Base-by-base conservation (phyloP, 257 asterid genomes). In the Rhazya stricta region DNA sequence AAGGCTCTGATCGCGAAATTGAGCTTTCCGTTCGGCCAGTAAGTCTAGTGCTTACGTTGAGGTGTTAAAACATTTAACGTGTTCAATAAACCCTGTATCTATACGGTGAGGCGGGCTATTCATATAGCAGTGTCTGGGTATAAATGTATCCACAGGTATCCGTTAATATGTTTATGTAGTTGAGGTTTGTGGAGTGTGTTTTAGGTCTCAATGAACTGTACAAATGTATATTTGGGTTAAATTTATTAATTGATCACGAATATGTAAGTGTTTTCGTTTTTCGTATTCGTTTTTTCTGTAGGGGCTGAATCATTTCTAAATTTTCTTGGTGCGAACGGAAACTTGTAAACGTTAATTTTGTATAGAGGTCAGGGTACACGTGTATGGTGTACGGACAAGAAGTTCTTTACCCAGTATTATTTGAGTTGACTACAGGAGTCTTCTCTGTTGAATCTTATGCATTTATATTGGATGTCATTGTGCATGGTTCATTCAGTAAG, bases 21-120 rank as follows among this genome's bases (percentile, higher is more conserved):
- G 85, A 82, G 79, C 68, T 83, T 75, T 82, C 86, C 36, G 84
- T 80, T 21, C 85, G 85, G 78, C 84, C 84, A 11, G 96, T 91
- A 81, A 73, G 91, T 80, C 61, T 66, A 65, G 29, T 27, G 61
- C 43, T 37, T 60, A 21, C 58, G 51, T 39, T 56, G 60, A 23
- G 34, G 43, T 15, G 13, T 46, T 43, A 10, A 32, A 34, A 6
- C 43, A 51, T 27, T n/a, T 56, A 34, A 63, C 6, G 29, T 15
- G 43, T 63, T 34, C 45, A 13, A 16, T 34, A 60, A 27, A 9
- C 37, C 37, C 37, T 13, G 16, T 58, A 29, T 27, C 39, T 9
- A 57, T 58, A 25, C 2, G 36, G 65, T 27, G 36, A 18, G 25
- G 69, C 6, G 11, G 18, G 36, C 5, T 27, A 60, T 60, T 9